Conservation (phyloP, 345 rosid genomes). For the Brassica napus region Da-Ae NC_063436.1:30742501-30743000, state of each 20-base stretch:
- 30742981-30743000: not conserved
- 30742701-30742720: not conserved
- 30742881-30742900: slow-evolving; percentile 10
- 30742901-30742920: not conserved
- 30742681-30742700: not conserved
- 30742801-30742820: not conserved
- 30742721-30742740: not conserved
- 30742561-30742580: not conserved
- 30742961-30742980: slow-evolving; percentile 9
- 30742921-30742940: not conserved
- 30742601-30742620: not conserved
- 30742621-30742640: not conserved
- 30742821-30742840: not conserved
- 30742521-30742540: slow-evolving; percentile 35
- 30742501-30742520: slow-evolving; percentile 38
- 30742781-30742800: not conserved
- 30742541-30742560: slow-evolving; percentile 17
- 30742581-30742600: not conserved
- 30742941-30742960: not conserved
- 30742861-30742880: not conserved
- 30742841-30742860: no score
- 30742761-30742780: not conserved
- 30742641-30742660: not conserved
- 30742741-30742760: not conserved
- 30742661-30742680: not conserved